A percentile compares a stretch with the other conserved stretches of the same genome.
These are phyloP conservation scores for Colletotrichum australisinense DNA, from an alignment of 2,329 filamentous ascomycete species.

Conservation along the genomic window DNA sequence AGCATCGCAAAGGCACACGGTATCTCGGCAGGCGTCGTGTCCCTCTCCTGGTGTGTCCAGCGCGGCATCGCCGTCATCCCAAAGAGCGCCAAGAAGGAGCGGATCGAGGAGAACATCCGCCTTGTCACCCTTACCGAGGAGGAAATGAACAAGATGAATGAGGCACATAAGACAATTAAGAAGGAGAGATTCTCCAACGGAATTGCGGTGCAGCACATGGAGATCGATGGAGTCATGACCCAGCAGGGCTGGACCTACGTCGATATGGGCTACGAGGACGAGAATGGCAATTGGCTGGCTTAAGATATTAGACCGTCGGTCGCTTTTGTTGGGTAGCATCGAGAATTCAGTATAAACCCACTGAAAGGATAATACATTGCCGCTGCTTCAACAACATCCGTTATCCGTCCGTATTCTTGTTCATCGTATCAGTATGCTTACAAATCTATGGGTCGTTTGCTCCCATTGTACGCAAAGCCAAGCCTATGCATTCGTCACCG, in stretches of 20 bases:
- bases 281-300: conserved; percentile 41
- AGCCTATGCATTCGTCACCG: background rate
- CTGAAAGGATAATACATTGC: no score
- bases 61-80: conserved; percentile 41
- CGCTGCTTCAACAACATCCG: no score
- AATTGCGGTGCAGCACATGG: conserved; percentile 31
- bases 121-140: conserved; percentile 41
- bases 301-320: background rate
- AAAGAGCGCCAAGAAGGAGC: conserved; percentile 38
- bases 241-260: conserved; percentile 39
- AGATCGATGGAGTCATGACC: conserved; percentile 39
- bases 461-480: background rate
- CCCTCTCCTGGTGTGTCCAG: conserved; percentile 42
- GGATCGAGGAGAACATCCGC: conserved; percentile 41
- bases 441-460: background rate
- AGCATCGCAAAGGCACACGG: conserved; percentile 40
- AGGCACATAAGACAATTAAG: conserved; percentile 39
- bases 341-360: background rate
- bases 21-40: conserved; percentile 41
- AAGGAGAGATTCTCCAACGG: conserved; percentile 37
- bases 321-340: background rate
- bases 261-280: conserved; percentile 44
- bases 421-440: background rate
- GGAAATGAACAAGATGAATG: conserved; percentile 42
- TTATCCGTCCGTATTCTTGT: background rate